These are phyloP conservation scores for Cenchrus americanus DNA, from an alignment of 176 grass and related monocot genomes.

Conservation along the genomic window DNA sequence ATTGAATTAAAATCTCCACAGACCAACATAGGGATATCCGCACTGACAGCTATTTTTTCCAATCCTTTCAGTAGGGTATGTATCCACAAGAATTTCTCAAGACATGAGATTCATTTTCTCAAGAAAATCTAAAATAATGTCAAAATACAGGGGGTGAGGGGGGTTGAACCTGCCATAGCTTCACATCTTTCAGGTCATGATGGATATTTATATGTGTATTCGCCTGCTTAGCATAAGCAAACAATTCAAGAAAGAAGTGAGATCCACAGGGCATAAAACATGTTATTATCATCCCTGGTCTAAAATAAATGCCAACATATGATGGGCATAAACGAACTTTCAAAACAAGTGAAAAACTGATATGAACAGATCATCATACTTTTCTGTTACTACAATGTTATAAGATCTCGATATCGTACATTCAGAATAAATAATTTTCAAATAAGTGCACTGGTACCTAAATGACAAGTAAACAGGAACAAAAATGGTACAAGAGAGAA, in stretches of 20 bases:
- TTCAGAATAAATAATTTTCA: background rate
- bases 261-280: background rate
- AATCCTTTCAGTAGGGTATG: slow-evolving; percentile 91
- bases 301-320: background rate
- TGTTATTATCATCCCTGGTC: background rate
- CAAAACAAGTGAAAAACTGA: background rate
- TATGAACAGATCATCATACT: background rate
- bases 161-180: slow-evolving; percentile 85
- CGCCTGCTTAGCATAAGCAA: slow-evolving; percentile 57
- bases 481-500: slow-evolving; percentile 20
- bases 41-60: slow-evolving; percentile 93
- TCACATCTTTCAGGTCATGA: slow-evolving; percentile 87
- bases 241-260: slow-evolving; percentile 29
- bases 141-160: slow-evolving; percentile 13
- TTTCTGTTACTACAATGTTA: background rate
- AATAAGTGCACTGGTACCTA: background rate
- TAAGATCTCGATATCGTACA: background rate
- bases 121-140: slow-evolving; percentile 20
- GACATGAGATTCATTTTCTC: slow-evolving; percentile 6
- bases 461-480: background rate
- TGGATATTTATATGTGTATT: slow-evolving; percentile 92
- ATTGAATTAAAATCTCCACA: slow-evolving; percentile 93
- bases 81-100: slow-evolving; percentile 50
- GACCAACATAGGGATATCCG: slow-evolving; percentile 94
- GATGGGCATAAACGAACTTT: background rate